Evolutionary conservation across 2,329 filamentous ascomycete genomes (phyloP).

Genomic region (Didymella glomerata): DNA sequence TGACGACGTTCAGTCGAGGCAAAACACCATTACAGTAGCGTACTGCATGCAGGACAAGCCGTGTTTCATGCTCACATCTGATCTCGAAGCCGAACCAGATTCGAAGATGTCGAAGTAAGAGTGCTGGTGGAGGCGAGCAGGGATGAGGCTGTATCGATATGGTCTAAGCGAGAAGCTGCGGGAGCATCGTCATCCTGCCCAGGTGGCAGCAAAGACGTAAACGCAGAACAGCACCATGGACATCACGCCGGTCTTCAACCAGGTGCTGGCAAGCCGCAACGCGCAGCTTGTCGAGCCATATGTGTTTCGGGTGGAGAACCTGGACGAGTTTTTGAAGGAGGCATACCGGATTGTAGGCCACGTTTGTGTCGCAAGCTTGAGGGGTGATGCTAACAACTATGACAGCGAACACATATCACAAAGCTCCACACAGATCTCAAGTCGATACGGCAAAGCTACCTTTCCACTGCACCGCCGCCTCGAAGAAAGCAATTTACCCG

Average conservation of each 20-base stretch:
- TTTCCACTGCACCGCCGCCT: slow-evolving; percentile 77
- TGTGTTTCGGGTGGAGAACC: slow-evolving; percentile 52
- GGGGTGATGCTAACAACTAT: slow-evolving; percentile 29
- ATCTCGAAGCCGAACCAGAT: neutral
- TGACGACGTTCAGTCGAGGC: neutral
- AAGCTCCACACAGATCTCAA: slow-evolving; percentile 82
- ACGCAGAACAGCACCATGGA: slow-evolving; percentile 55
- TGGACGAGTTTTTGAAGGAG: slow-evolving; percentile 91
- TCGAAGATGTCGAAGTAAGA: neutral
- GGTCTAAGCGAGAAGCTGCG: slow-evolving; percentile 35
- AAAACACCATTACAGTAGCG: neutral
- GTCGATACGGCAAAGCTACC: slow-evolving; percentile 87
- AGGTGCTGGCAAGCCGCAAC: slow-evolving; percentile 69
- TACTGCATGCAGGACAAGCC: neutral
- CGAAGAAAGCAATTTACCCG: slow-evolving; percentile 58
- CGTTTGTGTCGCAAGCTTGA: slow-evolving; percentile 27
- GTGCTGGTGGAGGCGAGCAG: slow-evolving; percentile 20
- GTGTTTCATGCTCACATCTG: neutral
- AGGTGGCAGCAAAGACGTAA: slow-evolving; percentile 18
- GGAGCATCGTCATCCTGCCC: slow-evolving; percentile 37
- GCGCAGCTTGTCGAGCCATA: slow-evolving; percentile 60
- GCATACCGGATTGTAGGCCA: slow-evolving; percentile 85
- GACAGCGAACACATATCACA: slow-evolving; percentile 82
- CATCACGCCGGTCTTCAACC: slow-evolving; percentile 73
- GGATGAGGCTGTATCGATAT: slow-evolving; percentile 6